A percentile compares a stretch with the other conserved stretches of the same genome.
phyloP scores from a whole-genome alignment of 345 rosid genomes.

The Gossypioides kirkii region DNA sequence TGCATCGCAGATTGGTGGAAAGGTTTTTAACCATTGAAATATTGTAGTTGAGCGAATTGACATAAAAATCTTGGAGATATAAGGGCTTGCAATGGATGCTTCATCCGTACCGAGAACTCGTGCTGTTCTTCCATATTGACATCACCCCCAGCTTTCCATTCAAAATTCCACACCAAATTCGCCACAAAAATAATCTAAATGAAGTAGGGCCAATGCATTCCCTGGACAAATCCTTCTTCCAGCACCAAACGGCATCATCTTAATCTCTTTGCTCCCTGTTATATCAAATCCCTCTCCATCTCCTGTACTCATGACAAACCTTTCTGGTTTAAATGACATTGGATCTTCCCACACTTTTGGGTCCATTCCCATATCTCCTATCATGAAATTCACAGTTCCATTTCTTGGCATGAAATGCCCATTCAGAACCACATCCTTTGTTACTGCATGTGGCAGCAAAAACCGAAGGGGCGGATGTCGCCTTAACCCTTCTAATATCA shows the following conservation, averaged over 20 bases:
- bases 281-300: constrained; percentile 25
- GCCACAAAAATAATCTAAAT: constrained; percentile 40
- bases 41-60: neutral
- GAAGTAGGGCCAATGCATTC: constrained; percentile 26
- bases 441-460: neutral
- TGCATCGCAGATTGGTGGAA: neutral
- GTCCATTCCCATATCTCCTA: neutral
- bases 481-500: constrained; percentile 10
- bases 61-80: constrained; percentile 4
- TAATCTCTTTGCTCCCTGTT: constrained; percentile 35
- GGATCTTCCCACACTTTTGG: constrained; percentile 5
- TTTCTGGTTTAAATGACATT: constrained; percentile 35
- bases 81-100: constrained; percentile 4
- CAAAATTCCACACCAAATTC: constrained; percentile 28
- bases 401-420: neutral
- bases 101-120: constrained; percentile 26
- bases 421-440: neutral
- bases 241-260: constrained; percentile 45
- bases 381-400: constrained; percentile 1
- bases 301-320: constrained; percentile 7
- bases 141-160: constrained; percentile 28
- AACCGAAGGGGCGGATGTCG: neutral
- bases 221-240: constrained; percentile 42
- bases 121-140: constrained; percentile 22
- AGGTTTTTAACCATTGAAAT: neutral